Percentiles rank a stretch among this genome's conserved stretches.
These are phyloP conservation scores for Penicillium sp. DNA, from an alignment of 2,329 filamentous ascomycete genomes.

Conservation along the genomic window DNA sequence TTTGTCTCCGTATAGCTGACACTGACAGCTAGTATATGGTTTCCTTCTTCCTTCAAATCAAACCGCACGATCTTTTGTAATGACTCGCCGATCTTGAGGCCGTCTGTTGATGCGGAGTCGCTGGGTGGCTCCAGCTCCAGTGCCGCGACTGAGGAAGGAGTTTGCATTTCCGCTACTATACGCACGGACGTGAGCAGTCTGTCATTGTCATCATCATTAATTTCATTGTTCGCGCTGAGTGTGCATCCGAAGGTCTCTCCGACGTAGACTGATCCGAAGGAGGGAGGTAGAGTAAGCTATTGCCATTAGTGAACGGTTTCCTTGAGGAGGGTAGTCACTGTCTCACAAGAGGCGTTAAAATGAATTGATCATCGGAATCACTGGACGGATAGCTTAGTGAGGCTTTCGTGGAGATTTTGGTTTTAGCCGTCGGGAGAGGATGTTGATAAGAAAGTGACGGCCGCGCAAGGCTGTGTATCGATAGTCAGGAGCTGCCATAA, in stretches of 20 bases:
- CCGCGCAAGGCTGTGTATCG: slow-evolving; percentile 66
- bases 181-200: slow-evolving; percentile 68
- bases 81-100: slow-evolving; percentile 54
- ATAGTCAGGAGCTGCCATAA: slow-evolving; percentile 1
- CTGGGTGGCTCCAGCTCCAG: slow-evolving; percentile 53
- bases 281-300: slow-evolving; percentile 75
- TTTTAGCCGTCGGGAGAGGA: slow-evolving; percentile 45
- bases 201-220: slow-evolving; percentile 40
- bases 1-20: slow-evolving; percentile 90
- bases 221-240: slow-evolving; percentile 91
- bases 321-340: neutral
- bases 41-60: slow-evolving; percentile 89
- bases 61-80: slow-evolving; percentile 80
- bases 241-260: slow-evolving; percentile 95
- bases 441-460: slow-evolving; percentile 51
- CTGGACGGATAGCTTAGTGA: slow-evolving; percentile 69
- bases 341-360: slow-evolving; percentile 54
- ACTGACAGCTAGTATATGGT: slow-evolving; percentile 88
- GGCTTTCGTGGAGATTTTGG: slow-evolving; percentile 57
- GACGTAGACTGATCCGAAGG: slow-evolving; percentile 92
- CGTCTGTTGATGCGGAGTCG: slow-evolving; percentile 47
- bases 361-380: slow-evolving; percentile 50
- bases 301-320: slow-evolving; percentile 11
- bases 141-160: slow-evolving; percentile 69
- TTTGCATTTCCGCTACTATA: slow-evolving; percentile 93